Percentiles rank a stretch among this genome's conserved stretches.
Evolutionary conservation across 225 moss, liverwort and hornwort genomes (phyloP).

Genomic region (Pseudoscleropodium purum): DNA sequence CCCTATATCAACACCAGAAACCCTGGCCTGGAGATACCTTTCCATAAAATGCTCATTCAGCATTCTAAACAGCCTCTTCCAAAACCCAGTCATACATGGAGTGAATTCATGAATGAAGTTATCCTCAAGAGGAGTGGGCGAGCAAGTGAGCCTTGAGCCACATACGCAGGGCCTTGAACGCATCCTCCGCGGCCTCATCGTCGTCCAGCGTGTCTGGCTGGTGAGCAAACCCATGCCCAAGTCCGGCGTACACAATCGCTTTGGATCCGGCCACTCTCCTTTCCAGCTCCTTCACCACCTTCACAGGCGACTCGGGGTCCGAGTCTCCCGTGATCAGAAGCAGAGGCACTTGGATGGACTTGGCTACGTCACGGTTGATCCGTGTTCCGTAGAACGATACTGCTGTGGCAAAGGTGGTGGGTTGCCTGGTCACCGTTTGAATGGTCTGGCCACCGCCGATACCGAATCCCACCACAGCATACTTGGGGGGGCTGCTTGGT

Average conservation of each 20-base stretch:
- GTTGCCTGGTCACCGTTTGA: slow-evolving; percentile 37
- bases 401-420: slow-evolving; percentile 32
- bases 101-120: neutral
- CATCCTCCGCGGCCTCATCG: slow-evolving; percentile 65
- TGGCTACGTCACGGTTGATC: slow-evolving; percentile 25
- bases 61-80: neutral
- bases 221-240: slow-evolving; percentile 72
- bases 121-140: neutral
- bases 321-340: slow-evolving; percentile 59
- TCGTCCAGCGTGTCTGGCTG: slow-evolving; percentile 42
- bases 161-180: slow-evolving; percentile 45
- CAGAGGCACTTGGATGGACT: slow-evolving; percentile 52
- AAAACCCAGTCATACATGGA: neutral
- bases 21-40: neutral
- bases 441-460: slow-evolving; percentile 66
- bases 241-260: slow-evolving; percentile 53
- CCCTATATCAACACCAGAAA: neutral
- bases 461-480: slow-evolving; percentile 54
- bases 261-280: slow-evolving; percentile 40
- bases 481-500: neutral
- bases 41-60: neutral
- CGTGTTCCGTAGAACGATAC: slow-evolving; percentile 64
- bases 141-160: slow-evolving; percentile 63
- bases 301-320: slow-evolving; percentile 35
- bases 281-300: slow-evolving; percentile 36